phyloP scores from a whole-genome alignment of 139 green algal genomes.

The Chlamydomonas schloesseri region DNA sequence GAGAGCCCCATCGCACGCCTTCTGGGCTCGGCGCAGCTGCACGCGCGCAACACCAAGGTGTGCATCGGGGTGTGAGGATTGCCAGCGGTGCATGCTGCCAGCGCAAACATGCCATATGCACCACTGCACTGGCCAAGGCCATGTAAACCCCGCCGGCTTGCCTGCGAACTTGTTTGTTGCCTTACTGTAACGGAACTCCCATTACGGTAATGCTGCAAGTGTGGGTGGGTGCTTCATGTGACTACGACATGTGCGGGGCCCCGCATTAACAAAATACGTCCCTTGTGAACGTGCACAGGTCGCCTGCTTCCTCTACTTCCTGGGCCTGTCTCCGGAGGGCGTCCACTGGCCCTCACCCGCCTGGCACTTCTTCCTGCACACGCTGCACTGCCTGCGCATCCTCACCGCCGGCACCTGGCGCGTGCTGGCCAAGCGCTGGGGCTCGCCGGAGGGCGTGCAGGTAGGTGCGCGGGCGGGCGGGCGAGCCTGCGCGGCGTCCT shows the following conservation, averaged over 20 bases:
- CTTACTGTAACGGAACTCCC: no score
- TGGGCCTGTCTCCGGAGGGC: conserved; percentile 36
- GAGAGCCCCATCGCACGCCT: conserved; percentile 52
- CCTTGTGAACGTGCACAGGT: conserved; percentile 33
- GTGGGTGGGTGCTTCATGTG: no score
- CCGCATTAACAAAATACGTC: no score
- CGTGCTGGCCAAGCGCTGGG: conserved; percentile 56
- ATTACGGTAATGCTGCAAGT: no score
- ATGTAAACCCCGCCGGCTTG: no score
- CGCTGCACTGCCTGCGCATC: conserved; percentile 61
- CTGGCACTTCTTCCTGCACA: conserved; percentile 65
- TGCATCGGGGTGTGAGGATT: background rate
- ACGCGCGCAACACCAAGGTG: conserved; percentile 55
- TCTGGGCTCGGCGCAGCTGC: conserved; percentile 12
- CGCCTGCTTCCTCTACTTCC: conserved; percentile 55
- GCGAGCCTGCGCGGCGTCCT: no score
- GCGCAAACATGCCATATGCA: no score
- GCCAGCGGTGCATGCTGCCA: no score
- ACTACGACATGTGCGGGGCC: no score
- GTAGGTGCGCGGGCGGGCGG: background rate
- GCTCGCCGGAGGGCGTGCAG: conserved; percentile 41
- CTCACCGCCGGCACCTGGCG: conserved; percentile 60
- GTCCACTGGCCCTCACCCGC: conserved; percentile 27
- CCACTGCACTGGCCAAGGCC: no score
- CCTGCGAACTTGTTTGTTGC: no score